Base-by-base conservation (phyloP, 2,329 filamentous ascomycete genomes). In the Claviceps sp. region DNA sequence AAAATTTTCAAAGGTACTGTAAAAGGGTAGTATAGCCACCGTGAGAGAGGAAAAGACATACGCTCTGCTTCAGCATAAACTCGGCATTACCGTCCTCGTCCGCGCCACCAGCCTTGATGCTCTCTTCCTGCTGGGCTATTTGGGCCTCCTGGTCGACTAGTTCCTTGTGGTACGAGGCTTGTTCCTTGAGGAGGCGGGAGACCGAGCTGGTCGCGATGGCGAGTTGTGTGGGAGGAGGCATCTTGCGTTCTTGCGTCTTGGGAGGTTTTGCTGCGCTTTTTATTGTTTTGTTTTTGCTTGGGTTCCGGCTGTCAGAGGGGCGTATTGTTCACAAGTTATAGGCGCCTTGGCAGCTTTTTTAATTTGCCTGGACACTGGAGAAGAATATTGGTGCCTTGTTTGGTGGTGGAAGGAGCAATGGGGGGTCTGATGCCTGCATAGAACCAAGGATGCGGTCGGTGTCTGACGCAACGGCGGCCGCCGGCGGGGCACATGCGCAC, bases 151-250 rank as follows among this genome's bases (percentile, higher is more conserved):
- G 90, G 57, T 83, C 75, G 56, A 78, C 73, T 20, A 90, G 77
- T 68, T 98, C 93, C 64, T 85, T 85, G 74, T 90, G 85, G 71
- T 98, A 97, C 61, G 84, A 91, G 40, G 78, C 74, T 68, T 96
- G 88, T 68, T 98, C 93, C 69, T 95, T 96, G 58, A 95, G 80
- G 47, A 97, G 79, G 53, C 93, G 88, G 60, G 79, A 75, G 58
- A 97, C 80, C 20, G 88, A 82, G 55, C 83, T 80, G 23, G 87
- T 93, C 45, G 85, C 82, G 64, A 96, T 93, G 61, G 80, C 69
- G 65, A 96, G 80, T 59, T 83, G 78, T 1, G 83, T 82, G 45
- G 86, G 86, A 36, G 88, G 77, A 3, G 87, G 77, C 89, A 95
- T 95, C 48, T 49, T 69, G 52, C 13, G 3, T 11, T 43, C 40